phyloP scores from a whole-genome alignment of 2,329 filamentous ascomycete species.

The Exophiala phaeomuriformis region DNA sequence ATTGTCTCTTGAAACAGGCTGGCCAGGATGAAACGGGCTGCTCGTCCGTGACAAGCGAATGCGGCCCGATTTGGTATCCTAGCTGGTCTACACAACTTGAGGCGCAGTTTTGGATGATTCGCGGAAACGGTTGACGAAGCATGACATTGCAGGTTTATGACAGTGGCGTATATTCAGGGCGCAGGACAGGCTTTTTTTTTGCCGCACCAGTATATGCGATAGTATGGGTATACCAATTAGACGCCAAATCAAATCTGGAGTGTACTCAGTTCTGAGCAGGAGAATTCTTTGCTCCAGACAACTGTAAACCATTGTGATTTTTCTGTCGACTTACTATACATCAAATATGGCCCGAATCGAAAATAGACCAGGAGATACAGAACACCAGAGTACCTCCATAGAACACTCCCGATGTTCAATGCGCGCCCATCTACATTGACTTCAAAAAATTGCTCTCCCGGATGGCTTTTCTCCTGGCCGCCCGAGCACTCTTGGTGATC shows the following conservation, averaged over 20 bases:
- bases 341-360: too few species aligned
- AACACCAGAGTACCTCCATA: background rate
- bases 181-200: too few species aligned
- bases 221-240: too few species aligned
- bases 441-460: slow-evolving; percentile 44
- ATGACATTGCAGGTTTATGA: background rate
- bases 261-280: too few species aligned
- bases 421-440: slow-evolving; percentile 34
- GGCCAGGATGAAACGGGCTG: background rate
- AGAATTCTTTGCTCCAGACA: too few species aligned
- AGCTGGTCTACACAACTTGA: background rate
- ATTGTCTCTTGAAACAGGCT: background rate
- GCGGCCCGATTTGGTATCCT: background rate
- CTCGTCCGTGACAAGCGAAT: background rate
- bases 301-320: too few species aligned
- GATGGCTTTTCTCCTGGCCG: slow-evolving; percentile 41
- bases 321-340: too few species aligned
- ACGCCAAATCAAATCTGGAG: too few species aligned
- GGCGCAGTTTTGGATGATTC: background rate
- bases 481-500: slow-evolving; percentile 40
- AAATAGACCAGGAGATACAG: background rate
- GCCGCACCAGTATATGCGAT: too few species aligned
- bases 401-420: background rate
- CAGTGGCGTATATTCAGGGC: background rate
- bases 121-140: background rate